These are phyloP conservation scores for Alternaria gansuensis DNA, from an alignment of 2,329 filamentous ascomycete genomes.

Conservation along the genomic window DNA sequence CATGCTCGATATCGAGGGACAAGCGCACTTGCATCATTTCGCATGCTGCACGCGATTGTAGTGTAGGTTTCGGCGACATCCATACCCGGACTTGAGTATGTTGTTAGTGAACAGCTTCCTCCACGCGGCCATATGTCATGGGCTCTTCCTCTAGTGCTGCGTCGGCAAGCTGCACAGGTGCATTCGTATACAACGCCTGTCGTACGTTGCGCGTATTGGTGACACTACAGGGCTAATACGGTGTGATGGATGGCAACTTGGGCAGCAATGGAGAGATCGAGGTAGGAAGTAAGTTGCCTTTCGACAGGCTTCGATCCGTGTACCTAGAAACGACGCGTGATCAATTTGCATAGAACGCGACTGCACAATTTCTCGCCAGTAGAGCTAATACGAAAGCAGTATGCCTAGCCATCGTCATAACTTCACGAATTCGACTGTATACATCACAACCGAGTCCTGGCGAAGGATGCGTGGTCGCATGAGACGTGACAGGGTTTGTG, in stretches of 20 bases:
- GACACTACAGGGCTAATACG: too few relatives aligned
- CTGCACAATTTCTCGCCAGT: neutral
- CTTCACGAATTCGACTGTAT: neutral
- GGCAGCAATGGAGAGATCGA: neutral
- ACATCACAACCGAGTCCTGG: constrained; percentile 10
- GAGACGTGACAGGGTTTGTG: constrained; percentile 31
- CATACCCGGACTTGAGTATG: neutral
- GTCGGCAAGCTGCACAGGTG: neutral
- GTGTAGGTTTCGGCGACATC: neutral
- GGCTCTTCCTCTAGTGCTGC: neutral
- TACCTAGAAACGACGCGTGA: constrained; percentile 8
- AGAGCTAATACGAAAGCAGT: neutral
- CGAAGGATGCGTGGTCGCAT: constrained; percentile 9
- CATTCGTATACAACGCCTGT: neutral
- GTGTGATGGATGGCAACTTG: neutral
- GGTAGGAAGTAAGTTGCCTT: neutral
- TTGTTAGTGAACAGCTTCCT: neutral
- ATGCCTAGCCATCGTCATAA: neutral
- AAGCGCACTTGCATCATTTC: neutral
- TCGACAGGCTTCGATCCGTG: neutral
- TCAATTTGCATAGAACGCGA: neutral
- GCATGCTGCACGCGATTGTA: neutral
- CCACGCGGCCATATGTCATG: neutral
- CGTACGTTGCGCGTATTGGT: neutral
- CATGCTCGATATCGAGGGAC: neutral